A percentile compares a stretch with the other conserved stretches of the same genome.
Evolutionary conservation across 1,284 basidiomycete species (phyloP).

Genomic region (Pseudozyma tsukubaensis): DNA sequence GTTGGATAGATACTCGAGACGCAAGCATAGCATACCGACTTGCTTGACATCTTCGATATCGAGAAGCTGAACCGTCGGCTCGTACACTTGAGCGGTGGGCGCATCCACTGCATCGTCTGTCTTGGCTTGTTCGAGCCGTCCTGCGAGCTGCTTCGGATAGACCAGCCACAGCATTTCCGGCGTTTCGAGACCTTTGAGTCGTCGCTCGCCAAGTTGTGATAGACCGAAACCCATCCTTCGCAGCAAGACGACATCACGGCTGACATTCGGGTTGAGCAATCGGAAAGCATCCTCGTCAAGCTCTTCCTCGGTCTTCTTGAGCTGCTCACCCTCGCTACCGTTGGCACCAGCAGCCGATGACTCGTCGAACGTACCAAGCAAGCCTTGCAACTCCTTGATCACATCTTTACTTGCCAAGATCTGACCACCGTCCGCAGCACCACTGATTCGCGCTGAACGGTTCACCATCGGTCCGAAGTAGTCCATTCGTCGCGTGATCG

Average conservation of each 20-base stretch:
- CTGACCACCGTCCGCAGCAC: conserved; percentile 89
- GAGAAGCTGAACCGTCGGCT: conserved; percentile 74
- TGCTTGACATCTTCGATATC: conserved; percentile 81
- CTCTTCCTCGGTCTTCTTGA: conserved; percentile 45
- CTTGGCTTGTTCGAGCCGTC: conserved; percentile 77
- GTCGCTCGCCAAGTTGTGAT: conserved; percentile 84
- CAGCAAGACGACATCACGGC: conserved; percentile 76
- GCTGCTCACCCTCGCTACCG: conserved; percentile 14
- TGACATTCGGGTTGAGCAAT: conserved; percentile 65
- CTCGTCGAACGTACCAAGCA: conserved; percentile 56
- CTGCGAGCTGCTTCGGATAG: conserved; percentile 82
- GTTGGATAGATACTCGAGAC: conserved; percentile 84
- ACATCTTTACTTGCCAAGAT: conserved; percentile 93
- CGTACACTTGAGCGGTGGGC: conserved; percentile 64
- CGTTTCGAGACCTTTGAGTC: conserved; percentile 88
- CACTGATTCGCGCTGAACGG: conserved; percentile 84
- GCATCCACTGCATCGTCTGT: conserved; percentile 69
- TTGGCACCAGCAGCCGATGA: conserved; percentile 18
- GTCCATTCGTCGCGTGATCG: conserved; percentile 96
- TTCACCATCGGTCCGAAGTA: conserved; percentile 70
- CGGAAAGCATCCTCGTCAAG: conserved; percentile 67
- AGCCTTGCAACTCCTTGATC: conserved; percentile 60
- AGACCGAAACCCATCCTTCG: conserved; percentile 81
- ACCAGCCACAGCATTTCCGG: conserved; percentile 83
- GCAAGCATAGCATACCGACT: conserved; percentile 80